Base-by-base conservation (phyloP, 495 filamentous ascomycete species). In the Podospora tetraspora region DNA sequence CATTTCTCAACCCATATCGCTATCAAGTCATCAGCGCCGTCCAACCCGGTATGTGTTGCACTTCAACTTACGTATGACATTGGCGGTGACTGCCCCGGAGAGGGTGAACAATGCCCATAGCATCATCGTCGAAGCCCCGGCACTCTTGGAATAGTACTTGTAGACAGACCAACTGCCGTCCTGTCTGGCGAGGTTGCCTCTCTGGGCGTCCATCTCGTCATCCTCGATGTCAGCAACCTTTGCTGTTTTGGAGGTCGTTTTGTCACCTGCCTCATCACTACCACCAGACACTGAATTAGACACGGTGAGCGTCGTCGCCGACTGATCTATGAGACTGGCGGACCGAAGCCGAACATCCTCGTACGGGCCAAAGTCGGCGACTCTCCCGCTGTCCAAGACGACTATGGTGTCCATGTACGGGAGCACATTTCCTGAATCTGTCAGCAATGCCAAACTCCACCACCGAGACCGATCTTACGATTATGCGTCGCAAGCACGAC, bases 1-100 rank as follows among this genome's bases (percentile, higher is more conserved):
- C 86, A 88, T 79, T 79, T 84, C 67, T 84, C 81, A 3, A 88
- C 68, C 86, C 85, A 88, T 56, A 87, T 78, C 43, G 78, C 80
- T 84, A 57, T 24, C 34, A 43, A 24, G 29, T 63, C 30, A 37
- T 25, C 63, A 22, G 22, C 23, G 34, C 13, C 5, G 13, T 1
- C 13, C 34, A 43, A 16, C 34, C 5, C 13, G 34, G 34, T 16
- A 6, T 16, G 34, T 16, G 34, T 19, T 43, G 10, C 9, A 57
- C 2, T 57, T n/a, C n/a, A 60, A 67, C 21, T 34, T 32, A 23
- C 64, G 22, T 61, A 27, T 57, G 19, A 62, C 19, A 8, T 27
- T 25, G 59, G 59, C 7, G 25, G 32, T 27, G 9, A 67, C 66
- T 11, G 66, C 66, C 1, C 59, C 61, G 0, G 23, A 16, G 9